phyloP scores from a whole-genome alignment of 371 early-diverging fungal genomes.

The Actinomortierella ambigua region DNA sequence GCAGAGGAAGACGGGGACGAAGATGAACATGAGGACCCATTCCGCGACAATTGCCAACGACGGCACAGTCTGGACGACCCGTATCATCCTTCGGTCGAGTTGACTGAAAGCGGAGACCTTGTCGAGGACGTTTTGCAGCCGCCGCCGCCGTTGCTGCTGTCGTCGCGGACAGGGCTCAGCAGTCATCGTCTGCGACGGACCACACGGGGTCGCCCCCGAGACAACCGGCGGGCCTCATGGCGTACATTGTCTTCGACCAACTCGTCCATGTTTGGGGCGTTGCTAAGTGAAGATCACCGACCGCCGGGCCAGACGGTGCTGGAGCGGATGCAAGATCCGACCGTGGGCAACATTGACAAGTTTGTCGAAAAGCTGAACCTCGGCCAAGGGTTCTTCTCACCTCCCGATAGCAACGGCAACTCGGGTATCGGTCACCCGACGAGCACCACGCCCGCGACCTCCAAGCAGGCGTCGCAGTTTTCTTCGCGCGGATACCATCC shows the following conservation, averaged over 20 bases:
- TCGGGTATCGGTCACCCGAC: slow-evolving; percentile 2
- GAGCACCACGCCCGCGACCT: slow-evolving; percentile 9
- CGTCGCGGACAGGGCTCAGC: not conserved
- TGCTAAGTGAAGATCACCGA: slow-evolving; percentile 31
- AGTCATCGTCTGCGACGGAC: slow-evolving; percentile 25
- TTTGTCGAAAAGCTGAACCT: slow-evolving; percentile 24
- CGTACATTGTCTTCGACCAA: slow-evolving; percentile 33
- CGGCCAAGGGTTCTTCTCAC: too few species aligned
- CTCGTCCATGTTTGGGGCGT: slow-evolving; percentile 35
- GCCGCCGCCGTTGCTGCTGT: not conserved
- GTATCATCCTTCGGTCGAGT: not conserved
- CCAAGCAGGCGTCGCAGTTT: too few species aligned
- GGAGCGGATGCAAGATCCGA: slow-evolving; percentile 2
- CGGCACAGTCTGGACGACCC: slow-evolving; percentile 3
- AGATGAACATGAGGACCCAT: too few species aligned
- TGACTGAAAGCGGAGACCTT: slow-evolving; percentile 1
- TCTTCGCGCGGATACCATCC: too few species aligned
- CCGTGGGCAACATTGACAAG: slow-evolving; percentile 15
- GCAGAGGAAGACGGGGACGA: too few species aligned
- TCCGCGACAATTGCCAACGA: too few species aligned
- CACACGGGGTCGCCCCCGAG: slow-evolving; percentile 10
- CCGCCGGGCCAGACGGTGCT: slow-evolving; percentile 29
- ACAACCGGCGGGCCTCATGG: slow-evolving; percentile 35
- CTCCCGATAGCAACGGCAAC: too few species aligned
- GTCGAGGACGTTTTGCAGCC: not conserved